Conservation (phyloP, 495 filamentous ascomycete genomes). For the Penicillium crystallinum region DNA sequence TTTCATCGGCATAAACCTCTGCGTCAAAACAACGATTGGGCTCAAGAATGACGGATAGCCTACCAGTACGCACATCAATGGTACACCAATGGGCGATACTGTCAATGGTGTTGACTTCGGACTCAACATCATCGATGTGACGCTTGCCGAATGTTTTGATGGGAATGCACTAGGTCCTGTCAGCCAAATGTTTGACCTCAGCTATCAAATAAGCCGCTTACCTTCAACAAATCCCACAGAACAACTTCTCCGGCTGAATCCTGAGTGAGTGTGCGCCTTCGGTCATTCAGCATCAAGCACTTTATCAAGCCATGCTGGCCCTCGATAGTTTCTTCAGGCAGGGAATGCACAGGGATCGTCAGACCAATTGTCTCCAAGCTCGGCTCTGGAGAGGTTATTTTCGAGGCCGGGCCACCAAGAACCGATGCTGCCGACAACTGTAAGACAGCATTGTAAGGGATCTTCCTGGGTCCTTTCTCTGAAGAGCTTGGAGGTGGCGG, state of each 20-base stretch:
- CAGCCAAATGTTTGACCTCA: background rate
- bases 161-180: conserved; percentile 62
- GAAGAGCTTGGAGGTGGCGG: conserved; percentile 2
- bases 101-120: conserved; percentile 80
- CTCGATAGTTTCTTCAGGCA: conserved; percentile 83
- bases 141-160: conserved; percentile 85
- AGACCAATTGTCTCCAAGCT: conserved; percentile 51
- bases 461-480: conserved; percentile 49
- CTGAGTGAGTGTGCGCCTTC: conserved; percentile 79
- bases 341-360: conserved; percentile 62
- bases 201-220: conserved; percentile 28
- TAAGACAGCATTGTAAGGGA: conserved; percentile 69
- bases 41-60: conserved; percentile 83
- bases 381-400: conserved; percentile 51
- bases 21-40: conserved; percentile 97
- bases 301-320: conserved; percentile 95
- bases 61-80: conserved; percentile 87
- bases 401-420: conserved; percentile 48
- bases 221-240: conserved; percentile 88
- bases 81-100: conserved; percentile 92
- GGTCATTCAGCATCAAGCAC: conserved; percentile 84
- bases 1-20: conserved; percentile 92
- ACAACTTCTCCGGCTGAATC: conserved; percentile 96
- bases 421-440: conserved; percentile 80
- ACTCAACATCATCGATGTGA: conserved; percentile 86